Base-by-base conservation (phyloP, 2,329 filamentous ascomycete species). In the Sporothrix protearum region DNA sequence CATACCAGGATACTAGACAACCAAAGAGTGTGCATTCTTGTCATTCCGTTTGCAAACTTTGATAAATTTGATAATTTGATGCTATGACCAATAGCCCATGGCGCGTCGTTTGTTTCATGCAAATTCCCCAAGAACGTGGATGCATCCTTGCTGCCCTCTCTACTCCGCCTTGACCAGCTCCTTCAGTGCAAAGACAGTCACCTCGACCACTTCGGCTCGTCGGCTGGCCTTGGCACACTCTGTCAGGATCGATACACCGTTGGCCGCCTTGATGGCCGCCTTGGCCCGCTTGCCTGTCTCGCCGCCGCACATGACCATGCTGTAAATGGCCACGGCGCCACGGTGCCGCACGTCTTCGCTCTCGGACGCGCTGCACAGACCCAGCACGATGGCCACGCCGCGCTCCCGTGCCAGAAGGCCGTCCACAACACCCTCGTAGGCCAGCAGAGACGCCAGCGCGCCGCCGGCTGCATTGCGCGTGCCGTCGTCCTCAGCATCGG, bases 401-500 rank as follows among this genome's bases (percentile, higher is more conserved):
- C 91, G 86, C 5, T 92, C 88, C 47, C 91, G 85, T 72, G 88
- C 86, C 49, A 97, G 76, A 2, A 98, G 85, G 3, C 87, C 90
- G 2, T 87, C 85, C 0, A 95, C 90, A 0, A 92, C 91, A 1
- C 86, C 85, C 76, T 96, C 92, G 78, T 91, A 94, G 39, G 89
- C 88, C 0, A 94, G 94, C 30, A 99, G 81, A 80, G 92, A 92
- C 0, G 95, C 96, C 67, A 99, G 80, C 0, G 94, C 95, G 1
- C 96, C 96, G 2, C 94, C 94, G 0, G 96, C 94, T 0, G 94
- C 96, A 64, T 90, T 89, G 39, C 95, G 85, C 0, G 94, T 97
- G 0, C 88, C 89, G 7, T 87, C 80, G 75, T 98, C 94, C 68
- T 97, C 92, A 1, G 93, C 90, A 77, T 98, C 94, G 0, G 93